Evolutionary conservation across 148 eudicot species (phyloP).

Genomic region (Dianthus caryophyllus): DNA sequence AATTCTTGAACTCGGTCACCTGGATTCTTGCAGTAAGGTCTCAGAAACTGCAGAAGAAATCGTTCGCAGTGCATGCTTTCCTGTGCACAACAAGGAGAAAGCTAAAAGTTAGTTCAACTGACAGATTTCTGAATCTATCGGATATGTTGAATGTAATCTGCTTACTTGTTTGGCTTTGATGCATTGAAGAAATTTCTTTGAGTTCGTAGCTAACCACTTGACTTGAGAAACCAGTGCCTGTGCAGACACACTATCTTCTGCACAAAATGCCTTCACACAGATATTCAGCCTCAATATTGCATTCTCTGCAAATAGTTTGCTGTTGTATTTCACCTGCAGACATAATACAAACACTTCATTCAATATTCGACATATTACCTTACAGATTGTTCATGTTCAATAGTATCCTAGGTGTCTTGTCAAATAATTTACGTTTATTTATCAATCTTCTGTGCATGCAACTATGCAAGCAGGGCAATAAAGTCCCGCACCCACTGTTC

Average conservation of each 20-base stretch:
- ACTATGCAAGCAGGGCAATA: no score
- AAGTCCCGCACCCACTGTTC: no score
- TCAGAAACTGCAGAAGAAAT: conserved; percentile 37
- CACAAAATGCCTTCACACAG: conserved; percentile 60
- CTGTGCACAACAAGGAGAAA: conserved; percentile 26
- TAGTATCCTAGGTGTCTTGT: not conserved
- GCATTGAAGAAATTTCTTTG: conserved; percentile 43
- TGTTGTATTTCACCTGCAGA: conserved; percentile 49
- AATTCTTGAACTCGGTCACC: conserved; percentile 46
- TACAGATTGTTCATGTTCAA: not conserved
- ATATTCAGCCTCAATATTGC: conserved; percentile 53
- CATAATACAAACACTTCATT: not conserved
- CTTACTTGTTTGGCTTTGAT: conserved; percentile 67
- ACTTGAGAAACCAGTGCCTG: conserved; percentile 49
- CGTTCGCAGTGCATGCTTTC: conserved; percentile 82
- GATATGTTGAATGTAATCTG: not conserved
- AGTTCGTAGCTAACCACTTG: conserved; percentile 36
- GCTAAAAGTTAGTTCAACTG: not conserved
- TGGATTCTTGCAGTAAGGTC: conserved; percentile 43
- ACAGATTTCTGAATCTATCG: not conserved
- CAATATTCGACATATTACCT: not conserved
- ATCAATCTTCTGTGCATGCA: no score
- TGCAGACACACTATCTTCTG: conserved; percentile 41
- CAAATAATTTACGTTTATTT: no score
- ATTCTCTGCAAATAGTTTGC: conserved; percentile 53